phyloP scores from a whole-genome alignment of 2,329 filamentous ascomycete species.

The Diatrype stigma region DNA sequence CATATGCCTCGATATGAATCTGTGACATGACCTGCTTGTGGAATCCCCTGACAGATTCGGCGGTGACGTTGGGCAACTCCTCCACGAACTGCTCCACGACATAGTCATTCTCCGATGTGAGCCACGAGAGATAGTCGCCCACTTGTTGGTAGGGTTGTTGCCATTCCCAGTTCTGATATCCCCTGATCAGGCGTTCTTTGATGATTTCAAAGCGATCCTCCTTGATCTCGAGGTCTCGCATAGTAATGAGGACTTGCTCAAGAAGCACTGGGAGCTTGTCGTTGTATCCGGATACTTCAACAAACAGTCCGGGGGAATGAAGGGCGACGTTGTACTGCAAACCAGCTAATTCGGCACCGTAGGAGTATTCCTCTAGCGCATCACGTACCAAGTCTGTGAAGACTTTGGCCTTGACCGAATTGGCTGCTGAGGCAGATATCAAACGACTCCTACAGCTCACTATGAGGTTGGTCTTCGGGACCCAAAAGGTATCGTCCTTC shows the following conservation, averaged over 20 bases:
- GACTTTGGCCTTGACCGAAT: slow-evolving; percentile 70
- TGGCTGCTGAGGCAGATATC: slow-evolving; percentile 73
- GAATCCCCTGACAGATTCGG: slow-evolving; percentile 71
- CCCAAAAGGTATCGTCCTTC: slow-evolving; percentile 98
- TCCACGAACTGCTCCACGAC: slow-evolving; percentile 75
- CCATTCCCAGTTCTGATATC: slow-evolving; percentile 81
- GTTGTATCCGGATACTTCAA: slow-evolving; percentile 87
- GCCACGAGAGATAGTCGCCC: slow-evolving; percentile 74
- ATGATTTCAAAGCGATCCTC: slow-evolving; percentile 88
- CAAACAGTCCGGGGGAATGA: slow-evolving; percentile 67
- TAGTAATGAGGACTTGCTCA: slow-evolving; percentile 79
- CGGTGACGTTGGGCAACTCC: slow-evolving; percentile 71
- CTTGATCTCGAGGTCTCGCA: slow-evolving; percentile 78
- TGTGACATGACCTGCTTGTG: slow-evolving; percentile 77
- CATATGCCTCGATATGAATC: slow-evolving; percentile 81
- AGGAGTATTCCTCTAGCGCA: slow-evolving; percentile 86
- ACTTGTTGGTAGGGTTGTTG: slow-evolving; percentile 88
- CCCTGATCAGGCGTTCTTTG: slow-evolving; percentile 75
- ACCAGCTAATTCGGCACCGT: slow-evolving; percentile 91
- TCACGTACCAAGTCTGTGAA: slow-evolving; percentile 86
- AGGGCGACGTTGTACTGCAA: slow-evolving; percentile 76
- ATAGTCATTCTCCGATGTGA: slow-evolving; percentile 72
- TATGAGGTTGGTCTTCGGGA: slow-evolving; percentile 85
- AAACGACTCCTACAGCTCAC: slow-evolving; percentile 77
- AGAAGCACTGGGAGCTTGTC: slow-evolving; percentile 90